These are phyloP conservation scores for Suillus placidus DNA, from an alignment of 768 basidiomycete species.

Conservation along the genomic window DNA sequence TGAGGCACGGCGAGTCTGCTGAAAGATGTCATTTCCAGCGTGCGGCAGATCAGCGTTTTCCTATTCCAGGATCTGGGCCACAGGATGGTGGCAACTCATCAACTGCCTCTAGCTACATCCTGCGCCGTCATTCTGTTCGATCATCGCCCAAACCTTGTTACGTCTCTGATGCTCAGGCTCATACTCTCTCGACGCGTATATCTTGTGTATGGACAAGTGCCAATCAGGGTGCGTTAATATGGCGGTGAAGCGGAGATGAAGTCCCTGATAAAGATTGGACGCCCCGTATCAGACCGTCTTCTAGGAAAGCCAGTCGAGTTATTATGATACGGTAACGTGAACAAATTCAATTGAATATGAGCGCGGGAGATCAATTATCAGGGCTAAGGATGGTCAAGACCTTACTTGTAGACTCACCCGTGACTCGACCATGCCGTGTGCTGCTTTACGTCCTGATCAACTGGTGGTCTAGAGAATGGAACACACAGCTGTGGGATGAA, in stretches of 20 bases:
- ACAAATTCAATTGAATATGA: not conserved
- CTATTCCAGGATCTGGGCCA: not conserved
- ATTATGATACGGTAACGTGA: not conserved
- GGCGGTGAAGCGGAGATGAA: slow-evolving; percentile 5
- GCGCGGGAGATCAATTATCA: not conserved
- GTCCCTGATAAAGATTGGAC: not conserved
- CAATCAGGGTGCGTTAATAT: slow-evolving; percentile 4
- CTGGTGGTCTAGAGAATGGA: not conserved
- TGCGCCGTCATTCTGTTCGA: not conserved
- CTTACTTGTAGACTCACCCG: not conserved
- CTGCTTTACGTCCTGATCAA: slow-evolving; percentile 1
- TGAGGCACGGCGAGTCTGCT: not conserved
- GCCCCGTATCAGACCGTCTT: not conserved
- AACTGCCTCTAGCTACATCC: not conserved
- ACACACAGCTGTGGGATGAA: not conserved
- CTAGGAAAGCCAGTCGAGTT: not conserved
- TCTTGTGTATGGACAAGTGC: not conserved
- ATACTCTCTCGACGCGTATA: not conserved
- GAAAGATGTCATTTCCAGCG: not conserved
- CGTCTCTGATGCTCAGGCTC: not conserved
- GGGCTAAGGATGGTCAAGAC: not conserved
- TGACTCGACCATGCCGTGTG: not conserved
- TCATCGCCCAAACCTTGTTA: not conserved
- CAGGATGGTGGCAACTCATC: not conserved
- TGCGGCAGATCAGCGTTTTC: not conserved